Base-by-base conservation (phyloP, 2,329 filamentous ascomycete species). In the Phoma herbarum region DNA sequence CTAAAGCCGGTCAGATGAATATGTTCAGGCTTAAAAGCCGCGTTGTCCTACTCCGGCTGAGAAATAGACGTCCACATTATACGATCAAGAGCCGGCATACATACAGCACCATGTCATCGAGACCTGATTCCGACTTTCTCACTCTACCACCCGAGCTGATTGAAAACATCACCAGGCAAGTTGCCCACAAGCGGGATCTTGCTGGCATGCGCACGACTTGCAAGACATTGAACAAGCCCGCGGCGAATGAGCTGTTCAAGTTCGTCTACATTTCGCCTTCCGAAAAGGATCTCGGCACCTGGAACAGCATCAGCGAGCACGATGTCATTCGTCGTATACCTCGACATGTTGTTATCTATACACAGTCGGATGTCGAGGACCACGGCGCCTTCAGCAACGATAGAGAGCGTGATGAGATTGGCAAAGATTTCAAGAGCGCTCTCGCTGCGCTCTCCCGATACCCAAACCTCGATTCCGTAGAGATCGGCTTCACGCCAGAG, bases 271-370 rank as follows among this genome's bases (percentile, higher is more conserved):
- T 53, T 18, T 53, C 42, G 1, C 43, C 43, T 4, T 16, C 18
- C 16, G 23, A 31, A n/a, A n/a, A 53, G 8, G 22, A 31, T 20
- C 11, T 53, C 25, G 8, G 14, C 16, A 82, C 28, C 12, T 61
- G 59, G 59, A 61, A 50, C 23, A 44, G 26, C 16, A 61, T 54
- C 22, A 51, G 23, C 45, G 37, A 51, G 39, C 20, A 57, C 26
- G 26, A 61, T 14, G 5, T n/a, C 20, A 39, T 61, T 23, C 45
- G 53, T 18, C 50, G 22, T 1, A 43, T 61, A 9, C 39, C 59
- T 37, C 59, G 54, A 26, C 59, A 58, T 26, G 59, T 33, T 2
- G 39, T 58, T 26, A 58, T 58, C 3, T 49, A 55, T 14, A 57
- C 53, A 16, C 45, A 54, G 7, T 28, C 54, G 20, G 35, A 48